phyloP scores from a whole-genome alignment of 176 grass and related monocot species.

The Microstegium vimineum region DNA sequence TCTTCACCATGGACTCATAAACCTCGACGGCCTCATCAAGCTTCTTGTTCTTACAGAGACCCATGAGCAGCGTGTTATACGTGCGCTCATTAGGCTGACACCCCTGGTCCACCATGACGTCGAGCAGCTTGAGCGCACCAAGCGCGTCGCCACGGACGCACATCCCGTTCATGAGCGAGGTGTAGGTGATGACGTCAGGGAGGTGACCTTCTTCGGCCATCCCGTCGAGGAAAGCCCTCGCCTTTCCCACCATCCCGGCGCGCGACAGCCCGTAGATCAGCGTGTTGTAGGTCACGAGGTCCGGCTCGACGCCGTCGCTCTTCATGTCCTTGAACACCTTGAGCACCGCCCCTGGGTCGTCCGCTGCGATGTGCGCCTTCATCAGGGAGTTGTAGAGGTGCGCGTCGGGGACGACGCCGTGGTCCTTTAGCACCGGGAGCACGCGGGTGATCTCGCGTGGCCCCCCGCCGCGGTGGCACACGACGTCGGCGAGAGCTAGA shows the following conservation, averaged over 20 bases:
- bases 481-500: constrained; percentile 59
- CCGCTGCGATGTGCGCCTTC: constrained; percentile 67
- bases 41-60: constrained; percentile 80
- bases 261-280: constrained; percentile 75
- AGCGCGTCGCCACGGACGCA: constrained; percentile 72
- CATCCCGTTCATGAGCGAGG: constrained; percentile 83
- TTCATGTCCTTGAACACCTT: constrained; percentile 64
- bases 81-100: constrained; percentile 67
- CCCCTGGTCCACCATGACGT: constrained; percentile 67
- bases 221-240: constrained; percentile 50
- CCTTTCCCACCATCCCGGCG: constrained; percentile 68
- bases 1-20: constrained; percentile 47
- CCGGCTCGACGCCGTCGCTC: constrained; percentile 66
- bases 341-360: constrained; percentile 54
- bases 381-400: constrained; percentile 83
- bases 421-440: constrained; percentile 46
- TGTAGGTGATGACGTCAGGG: constrained; percentile 81
- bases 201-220: constrained; percentile 56
- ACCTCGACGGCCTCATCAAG: constrained; percentile 61
- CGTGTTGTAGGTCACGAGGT: constrained; percentile 90
- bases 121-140: constrained; percentile 39
- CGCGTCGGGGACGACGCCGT: constrained; percentile 67
- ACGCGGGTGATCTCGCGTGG: constrained; percentile 63
- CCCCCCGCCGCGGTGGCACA: constrained; percentile 49
- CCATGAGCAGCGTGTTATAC: constrained; percentile 83